Base-by-base conservation (phyloP, 345 rosid genomes). In the Syzygium grande region DNA sequence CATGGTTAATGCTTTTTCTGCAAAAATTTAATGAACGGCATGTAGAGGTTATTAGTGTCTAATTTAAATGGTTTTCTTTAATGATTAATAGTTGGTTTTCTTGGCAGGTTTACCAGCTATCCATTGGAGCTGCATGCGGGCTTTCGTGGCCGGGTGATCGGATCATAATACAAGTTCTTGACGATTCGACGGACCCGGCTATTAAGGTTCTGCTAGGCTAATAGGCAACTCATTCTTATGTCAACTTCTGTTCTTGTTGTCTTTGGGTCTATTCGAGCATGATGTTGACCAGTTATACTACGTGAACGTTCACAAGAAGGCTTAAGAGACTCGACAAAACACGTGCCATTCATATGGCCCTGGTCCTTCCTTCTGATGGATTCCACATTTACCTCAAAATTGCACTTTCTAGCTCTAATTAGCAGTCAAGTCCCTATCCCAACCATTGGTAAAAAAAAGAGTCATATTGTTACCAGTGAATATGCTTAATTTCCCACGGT, bases 51-150 rank as follows among this genome's bases (percentile, higher is more conserved):
- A 8, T 34, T 73, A 73, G 25, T 9, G 46, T 73, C 49, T 73
- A 41, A 22, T 73, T 73, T 9, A 9, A 34, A 34, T 73, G 14
- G 80, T 19, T 9, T 34, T 0, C 21, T 19, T 19, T 0, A 34
- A 68, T 9, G 25, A 73, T 19, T 34, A 73, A 19, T 21, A 19
- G 49, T 73, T 9, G 86, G 86, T 84, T 84, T 84, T 25, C 46
- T 34, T 21, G 86, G 3, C 88, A 96, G 98, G 98, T 96, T 83
- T 96, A 95, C 58, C 93, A 95, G 90, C 91, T 95, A 11, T 95
- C 97, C 7, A 97, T 97, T 49, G 92, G 98, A 89, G 98, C 98
- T n/a, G 98, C 97, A 43, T 97, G 98, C 79, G 96, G 98, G 23
- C 92, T 96, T 58, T 93, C 97, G 8, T 95, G 99, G 99, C 99